Evolutionary conservation across 495 filamentous ascomycete species (phyloP).

Genomic region (Glarea lozoyensis): DNA sequence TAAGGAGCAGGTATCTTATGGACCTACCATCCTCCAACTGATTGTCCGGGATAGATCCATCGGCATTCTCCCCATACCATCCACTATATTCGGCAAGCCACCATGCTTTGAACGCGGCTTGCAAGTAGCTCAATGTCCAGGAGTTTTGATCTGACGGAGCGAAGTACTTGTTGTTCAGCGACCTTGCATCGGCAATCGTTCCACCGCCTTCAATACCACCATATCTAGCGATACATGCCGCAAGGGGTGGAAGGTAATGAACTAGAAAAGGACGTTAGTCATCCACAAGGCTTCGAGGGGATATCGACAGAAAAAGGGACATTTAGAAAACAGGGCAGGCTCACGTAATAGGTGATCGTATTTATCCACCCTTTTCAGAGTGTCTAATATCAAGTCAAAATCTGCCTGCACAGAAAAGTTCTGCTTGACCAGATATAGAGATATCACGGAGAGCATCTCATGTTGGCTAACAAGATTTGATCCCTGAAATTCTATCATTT

Average conservation of each 20-base stretch:
- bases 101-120: constrained; percentile 63
- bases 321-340: neutral
- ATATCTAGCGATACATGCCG: constrained; percentile 61
- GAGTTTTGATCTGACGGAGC: constrained; percentile 49
- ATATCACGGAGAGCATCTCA: constrained; percentile 69
- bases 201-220: constrained; percentile 60
- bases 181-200: constrained; percentile 54
- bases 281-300: neutral
- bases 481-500: constrained; percentile 66
- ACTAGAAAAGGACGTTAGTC: constrained; percentile 28
- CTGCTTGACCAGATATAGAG: constrained; percentile 68
- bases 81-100: constrained; percentile 93
- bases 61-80: constrained; percentile 66
- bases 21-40: constrained; percentile 34
- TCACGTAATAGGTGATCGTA: constrained; percentile 49
- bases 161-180: constrained; percentile 58
- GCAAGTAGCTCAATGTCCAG: constrained; percentile 64
- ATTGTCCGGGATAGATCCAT: constrained; percentile 37
- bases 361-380: constrained; percentile 57
- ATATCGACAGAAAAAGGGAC: neutral
- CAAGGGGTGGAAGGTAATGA: constrained; percentile 71
- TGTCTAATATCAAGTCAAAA: constrained; percentile 57
- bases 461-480: constrained; percentile 73
- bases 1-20: too few relatives aligned
- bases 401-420: constrained; percentile 60